These are phyloP conservation scores for Pyrenula massariospora DNA, from an alignment of 495 filamentous ascomycete genomes.

Conservation along the genomic window DNA sequence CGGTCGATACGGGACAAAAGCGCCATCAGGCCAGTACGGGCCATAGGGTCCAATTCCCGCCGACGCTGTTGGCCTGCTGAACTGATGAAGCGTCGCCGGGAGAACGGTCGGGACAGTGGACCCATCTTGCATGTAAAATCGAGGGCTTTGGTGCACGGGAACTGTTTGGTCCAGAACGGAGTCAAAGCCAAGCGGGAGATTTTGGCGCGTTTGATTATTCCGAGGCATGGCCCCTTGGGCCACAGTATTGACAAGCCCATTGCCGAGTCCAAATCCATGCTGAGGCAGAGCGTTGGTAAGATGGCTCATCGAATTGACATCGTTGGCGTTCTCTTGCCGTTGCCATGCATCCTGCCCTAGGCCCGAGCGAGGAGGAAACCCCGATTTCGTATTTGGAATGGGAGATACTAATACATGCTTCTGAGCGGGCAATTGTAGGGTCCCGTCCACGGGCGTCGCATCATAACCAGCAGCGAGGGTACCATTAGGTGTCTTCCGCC, in stretches of 20 bases:
- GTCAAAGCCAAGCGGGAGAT: slow-evolving; percentile 34
- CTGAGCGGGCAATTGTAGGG: slow-evolving; percentile 60
- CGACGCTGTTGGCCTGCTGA: slow-evolving; percentile 58
- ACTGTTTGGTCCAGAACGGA: slow-evolving; percentile 37
- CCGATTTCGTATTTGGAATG: neutral
- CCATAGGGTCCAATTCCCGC: slow-evolving; percentile 63
- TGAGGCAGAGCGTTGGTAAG: neutral
- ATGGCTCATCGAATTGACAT: neutral
- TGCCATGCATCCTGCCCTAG: neutral
- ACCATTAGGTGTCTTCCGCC: slow-evolving; percentile 89
- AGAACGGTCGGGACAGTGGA: slow-evolving; percentile 54
- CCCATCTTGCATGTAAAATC: slow-evolving; percentile 30
- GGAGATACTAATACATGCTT: slow-evolving; percentile 81
- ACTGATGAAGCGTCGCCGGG: slow-evolving; percentile 59
- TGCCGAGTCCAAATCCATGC: neutral
- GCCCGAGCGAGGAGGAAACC: neutral
- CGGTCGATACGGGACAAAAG: slow-evolving; percentile 62
- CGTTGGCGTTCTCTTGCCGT: neutral
- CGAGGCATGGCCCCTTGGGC: neutral
- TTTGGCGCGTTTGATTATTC: slow-evolving; percentile 15
- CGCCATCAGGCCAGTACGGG: slow-evolving; percentile 69
- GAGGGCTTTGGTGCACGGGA: slow-evolving; percentile 24
- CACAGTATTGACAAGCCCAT: neutral
- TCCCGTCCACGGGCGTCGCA: slow-evolving; percentile 66
- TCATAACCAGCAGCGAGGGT: slow-evolving; percentile 91